Evolutionary conservation across 2,329 filamentous ascomycete genomes (phyloP), one percentile per base, ranked within the genome.

Genomic region (Colletotrichum sp.): DNA sequence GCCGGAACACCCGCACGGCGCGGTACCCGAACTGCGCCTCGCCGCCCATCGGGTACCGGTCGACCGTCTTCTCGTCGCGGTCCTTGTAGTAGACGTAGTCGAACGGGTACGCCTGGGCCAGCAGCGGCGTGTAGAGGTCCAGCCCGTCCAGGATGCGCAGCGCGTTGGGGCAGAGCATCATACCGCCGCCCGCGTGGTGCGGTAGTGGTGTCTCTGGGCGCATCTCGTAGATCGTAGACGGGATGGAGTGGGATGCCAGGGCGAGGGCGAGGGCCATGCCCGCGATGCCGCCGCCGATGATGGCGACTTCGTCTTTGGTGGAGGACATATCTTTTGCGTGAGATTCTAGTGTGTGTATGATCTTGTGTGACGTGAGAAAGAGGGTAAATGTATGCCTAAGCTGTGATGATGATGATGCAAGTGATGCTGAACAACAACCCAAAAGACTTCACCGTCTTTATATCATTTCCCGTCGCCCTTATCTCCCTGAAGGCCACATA

Each of bases 81-180:
- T 87, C 84, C 36, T 84, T 84, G 79, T 89, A 91, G 52, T 88
- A 82, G 1, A 91, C 83, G 1, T 82, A 82, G 3, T 90, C 86
- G 75, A 92, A 91, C n/a, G 88, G 85, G 81, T 86, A 90, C 57
- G 87, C 88, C 10, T 86, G 83, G 0, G 82, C 77, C 9, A 83
- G 82, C 66, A 92, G 83, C 4, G 84, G 83, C 2, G 85, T 61
- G 78, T 90, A 90, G 4, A 91, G 82, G 1, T 84, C 87, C 0
- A 92, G 81, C 0, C 79, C 80, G 76, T 92, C 88, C 0, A 93
- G 85, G 52, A 92, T 84, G 6, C 86, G 85, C 2, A 93, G 85
- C 0, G 90, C 89, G 69, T 92, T 92, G 7, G 91, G 91, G 0
- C 90, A 91, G 4, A 92, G 86, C 87, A 92, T 91, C 34, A 93